Conservation (phyloP, 805 yeast species). For the Candida anglica region DNA sequence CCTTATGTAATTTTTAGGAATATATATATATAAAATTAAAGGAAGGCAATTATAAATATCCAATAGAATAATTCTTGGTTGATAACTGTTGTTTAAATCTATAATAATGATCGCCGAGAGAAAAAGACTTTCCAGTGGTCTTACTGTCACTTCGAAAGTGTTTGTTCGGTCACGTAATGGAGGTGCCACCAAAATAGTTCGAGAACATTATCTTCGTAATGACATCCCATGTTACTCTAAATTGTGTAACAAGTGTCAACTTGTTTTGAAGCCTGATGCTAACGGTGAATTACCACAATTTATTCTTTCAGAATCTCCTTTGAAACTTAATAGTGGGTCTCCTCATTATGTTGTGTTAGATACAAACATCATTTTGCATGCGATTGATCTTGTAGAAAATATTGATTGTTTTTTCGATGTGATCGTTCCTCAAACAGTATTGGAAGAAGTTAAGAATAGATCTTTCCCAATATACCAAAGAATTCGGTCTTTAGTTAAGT, state of each 20-base stretch:
- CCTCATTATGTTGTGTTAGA: slow-evolving; percentile 84
- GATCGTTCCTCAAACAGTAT: slow-evolving; percentile 89
- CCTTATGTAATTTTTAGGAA: no score
- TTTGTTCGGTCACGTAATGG: slow-evolving; percentile 90
- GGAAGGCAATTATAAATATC: no score
- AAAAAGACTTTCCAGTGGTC: slow-evolving; percentile 37
- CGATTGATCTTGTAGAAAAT: slow-evolving; percentile 86
- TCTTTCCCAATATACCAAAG: slow-evolving; percentile 87
- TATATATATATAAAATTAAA: no score
- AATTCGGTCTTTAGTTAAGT: slow-evolving; percentile 68
- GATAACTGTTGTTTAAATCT: no score
- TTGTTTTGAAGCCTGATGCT: slow-evolving; percentile 56
- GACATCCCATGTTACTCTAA: slow-evolving; percentile 90
- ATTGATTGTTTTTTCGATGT: slow-evolving; percentile 78
- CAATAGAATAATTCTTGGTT: no score
- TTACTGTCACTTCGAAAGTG: slow-evolving; percentile 78
- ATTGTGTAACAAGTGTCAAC: slow-evolving; percentile 60
- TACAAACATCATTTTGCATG: slow-evolving; percentile 82
- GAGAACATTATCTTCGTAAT: slow-evolving; percentile 89
- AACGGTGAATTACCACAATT: slow-evolving; percentile 63
- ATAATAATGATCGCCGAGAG: slow-evolving; percentile 17
- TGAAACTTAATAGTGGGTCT: slow-evolving; percentile 43
- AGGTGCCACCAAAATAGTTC: slow-evolving; percentile 81
- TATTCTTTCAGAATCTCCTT: slow-evolving; percentile 62
- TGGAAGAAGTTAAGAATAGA: slow-evolving; percentile 87